Base-by-base conservation (phyloP, 768 basidiomycete species). In the Macrolepiota dolichaula region DNA sequence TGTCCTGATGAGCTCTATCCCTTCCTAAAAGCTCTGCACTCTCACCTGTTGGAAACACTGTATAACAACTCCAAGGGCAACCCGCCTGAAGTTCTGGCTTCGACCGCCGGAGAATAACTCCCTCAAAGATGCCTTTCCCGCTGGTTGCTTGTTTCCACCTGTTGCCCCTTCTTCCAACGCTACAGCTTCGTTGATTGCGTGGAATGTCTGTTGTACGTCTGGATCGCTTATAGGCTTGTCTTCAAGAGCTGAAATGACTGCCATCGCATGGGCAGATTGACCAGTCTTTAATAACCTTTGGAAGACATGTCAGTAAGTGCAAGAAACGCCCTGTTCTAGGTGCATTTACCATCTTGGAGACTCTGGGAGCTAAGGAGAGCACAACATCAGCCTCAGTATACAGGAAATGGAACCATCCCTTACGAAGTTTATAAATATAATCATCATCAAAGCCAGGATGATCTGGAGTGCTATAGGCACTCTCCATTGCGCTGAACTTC, bases 31-130 rank as follows among this genome's bases (percentile, higher is more conserved):
- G 12, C n/a, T 47, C 15, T 17, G 7, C 4, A 7, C 4, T 40
- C 60, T 17, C 50, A 74, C 75, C 70, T 88, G 87, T 69, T 88
- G 85, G 75, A 87, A 87, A 67, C 84, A 84, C 65, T 88, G 87
- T 51, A 81, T 81, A 51, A 80, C 71, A 22, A 87, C 74, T 2
- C 82, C 88, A 50, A 87, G 68, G 50, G 77, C 69, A 15, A 82
- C 81, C 46, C 87, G 75, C 46, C 85, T 74, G 71, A 87, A 84
- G 71, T 88, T 86, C 68, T 88, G 87, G 22, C 72, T 73, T 27
- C 79, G 81, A 0, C 86, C 85, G 25, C 79, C 73, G 0, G 79
- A 80, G 64, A 86, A 81, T 6, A 88, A 70, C 59, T 85, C 84
- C n/a, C 72, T 71, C 0, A 88, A 70, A 10, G 79, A 70, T n/a